phyloP scores from a whole-genome alignment of 345 rosid genomes.

The Brassica carinata region DNA sequence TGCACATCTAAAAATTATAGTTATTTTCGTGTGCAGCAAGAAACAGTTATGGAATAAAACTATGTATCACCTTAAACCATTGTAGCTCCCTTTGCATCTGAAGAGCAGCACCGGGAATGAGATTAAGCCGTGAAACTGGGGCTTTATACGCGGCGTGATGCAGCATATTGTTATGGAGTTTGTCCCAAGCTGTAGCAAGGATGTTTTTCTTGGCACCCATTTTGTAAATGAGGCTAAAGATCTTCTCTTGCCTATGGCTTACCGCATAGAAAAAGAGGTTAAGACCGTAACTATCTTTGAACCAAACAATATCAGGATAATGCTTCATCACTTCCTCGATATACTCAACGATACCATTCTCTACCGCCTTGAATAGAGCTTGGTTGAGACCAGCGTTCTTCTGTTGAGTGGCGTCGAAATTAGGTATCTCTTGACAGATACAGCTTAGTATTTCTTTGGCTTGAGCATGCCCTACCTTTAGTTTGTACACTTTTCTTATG shows the following conservation, averaged over 20 bases:
- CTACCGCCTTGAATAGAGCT: constrained; percentile 58
- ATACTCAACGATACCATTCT: constrained; percentile 65
- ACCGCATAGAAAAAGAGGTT: constrained; percentile 62
- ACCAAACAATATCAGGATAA: constrained; percentile 64
- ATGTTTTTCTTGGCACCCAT: constrained; percentile 66
- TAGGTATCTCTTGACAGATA: constrained; percentile 57
- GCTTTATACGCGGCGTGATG: constrained; percentile 69
- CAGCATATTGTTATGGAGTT: constrained; percentile 55
- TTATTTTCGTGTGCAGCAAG: constrained; percentile 24
- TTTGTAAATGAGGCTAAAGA: constrained; percentile 64
- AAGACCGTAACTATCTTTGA: constrained; percentile 43
- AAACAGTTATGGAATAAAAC: constrained; percentile 1
- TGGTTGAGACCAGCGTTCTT: constrained; percentile 41
- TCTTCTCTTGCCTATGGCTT: constrained; percentile 67
- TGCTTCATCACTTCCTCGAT: constrained; percentile 53
- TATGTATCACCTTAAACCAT: constrained; percentile 65
- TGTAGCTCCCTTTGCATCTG: constrained; percentile 86
- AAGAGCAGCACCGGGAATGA: constrained; percentile 68
- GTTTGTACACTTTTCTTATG: constrained; percentile 47
- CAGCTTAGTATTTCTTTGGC: constrained; percentile 51
- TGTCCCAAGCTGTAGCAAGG: constrained; percentile 51
- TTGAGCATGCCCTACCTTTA: constrained; percentile 56
- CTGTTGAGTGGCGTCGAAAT: constrained; percentile 35
- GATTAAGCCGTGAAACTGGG: constrained; percentile 60
- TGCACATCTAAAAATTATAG: not conserved